A percentile compares a stretch with the other conserved stretches of the same genome.
Conservation (phyloP, 2,329 filamentous ascomycete species). For the Apiospora kogelbergensis region DNA sequence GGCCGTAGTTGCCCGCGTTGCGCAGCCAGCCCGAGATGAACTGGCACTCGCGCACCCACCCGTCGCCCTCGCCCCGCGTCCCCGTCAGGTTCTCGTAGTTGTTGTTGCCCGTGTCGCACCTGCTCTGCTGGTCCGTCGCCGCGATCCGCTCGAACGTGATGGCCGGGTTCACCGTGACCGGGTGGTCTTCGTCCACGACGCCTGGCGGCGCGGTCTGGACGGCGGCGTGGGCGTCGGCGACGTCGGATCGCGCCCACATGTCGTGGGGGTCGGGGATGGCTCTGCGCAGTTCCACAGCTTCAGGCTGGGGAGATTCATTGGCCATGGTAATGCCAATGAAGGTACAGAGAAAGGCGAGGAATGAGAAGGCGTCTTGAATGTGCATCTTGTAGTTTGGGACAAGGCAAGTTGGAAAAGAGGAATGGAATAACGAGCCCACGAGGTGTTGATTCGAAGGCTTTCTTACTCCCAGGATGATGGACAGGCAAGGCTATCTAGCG, state of each 20-base stretch:
- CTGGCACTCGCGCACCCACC: background rate
- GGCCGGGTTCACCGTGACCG: background rate
- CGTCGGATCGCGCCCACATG: background rate
- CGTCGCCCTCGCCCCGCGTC: background rate
- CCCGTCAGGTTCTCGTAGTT: conserved; percentile 1
- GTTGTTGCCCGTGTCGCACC: background rate
- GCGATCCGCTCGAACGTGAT: background rate
- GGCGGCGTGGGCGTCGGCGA: background rate
- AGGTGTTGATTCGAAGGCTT: background rate
- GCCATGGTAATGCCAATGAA: background rate
- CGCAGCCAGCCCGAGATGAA: background rate
- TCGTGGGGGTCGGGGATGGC: background rate
- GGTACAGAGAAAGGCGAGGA: background rate
- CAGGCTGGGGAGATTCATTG: too few species aligned
- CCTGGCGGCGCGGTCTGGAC: background rate
- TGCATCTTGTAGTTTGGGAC: background rate
- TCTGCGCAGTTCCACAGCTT: too few species aligned
- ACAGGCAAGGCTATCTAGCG: background rate
- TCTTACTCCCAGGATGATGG: background rate
- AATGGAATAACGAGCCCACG: background rate
- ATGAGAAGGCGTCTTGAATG: background rate
- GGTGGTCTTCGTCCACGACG: background rate
- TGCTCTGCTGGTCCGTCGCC: background rate
- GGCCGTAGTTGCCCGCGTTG: background rate
- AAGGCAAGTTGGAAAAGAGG: background rate